Conservation (phyloP, 139 green algal species). For the Zygnema circumcarinatum region DNA sequence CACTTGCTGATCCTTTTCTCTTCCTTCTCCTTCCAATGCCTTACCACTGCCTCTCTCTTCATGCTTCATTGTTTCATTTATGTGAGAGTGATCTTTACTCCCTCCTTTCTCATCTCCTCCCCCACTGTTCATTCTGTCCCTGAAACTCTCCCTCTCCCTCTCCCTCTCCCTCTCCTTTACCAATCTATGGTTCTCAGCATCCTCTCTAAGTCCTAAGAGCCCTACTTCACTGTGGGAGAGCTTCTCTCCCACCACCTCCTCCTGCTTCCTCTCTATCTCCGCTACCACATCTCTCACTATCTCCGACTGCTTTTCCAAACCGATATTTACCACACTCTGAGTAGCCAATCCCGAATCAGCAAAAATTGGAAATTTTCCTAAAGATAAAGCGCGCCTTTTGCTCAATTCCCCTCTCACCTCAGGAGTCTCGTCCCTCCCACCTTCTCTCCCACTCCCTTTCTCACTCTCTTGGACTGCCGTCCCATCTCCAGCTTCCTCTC, state of each 20-base stretch:
- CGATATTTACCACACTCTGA: background rate
- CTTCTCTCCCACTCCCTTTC: background rate
- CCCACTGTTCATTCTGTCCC: background rate
- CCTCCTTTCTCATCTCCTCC: background rate
- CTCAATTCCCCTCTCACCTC: background rate
- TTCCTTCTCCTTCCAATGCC: background rate
- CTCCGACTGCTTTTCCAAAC: background rate
- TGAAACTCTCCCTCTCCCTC: background rate
- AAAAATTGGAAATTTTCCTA: conserved; percentile 32
- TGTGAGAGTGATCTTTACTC: too few species aligned
- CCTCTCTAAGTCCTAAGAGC: background rate
- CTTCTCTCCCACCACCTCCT: conserved; percentile 14
- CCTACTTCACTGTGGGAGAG: background rate
- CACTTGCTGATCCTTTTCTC: background rate
- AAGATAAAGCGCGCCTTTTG: conserved; percentile 10
- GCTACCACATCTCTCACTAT: background rate
- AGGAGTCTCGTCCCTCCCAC: background rate
- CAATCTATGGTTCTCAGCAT: background rate
- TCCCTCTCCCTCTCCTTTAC: conserved; percentile 8
- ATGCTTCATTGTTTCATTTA: background rate
- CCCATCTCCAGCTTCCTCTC: background rate
- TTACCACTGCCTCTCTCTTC: background rate
- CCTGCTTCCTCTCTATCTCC: background rate
- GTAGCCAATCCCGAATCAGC: background rate
- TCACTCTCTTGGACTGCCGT: background rate